Base-by-base conservation (phyloP, 2,329 filamentous ascomycete genomes). In the Rhexocercosporidium sp. region DNA sequence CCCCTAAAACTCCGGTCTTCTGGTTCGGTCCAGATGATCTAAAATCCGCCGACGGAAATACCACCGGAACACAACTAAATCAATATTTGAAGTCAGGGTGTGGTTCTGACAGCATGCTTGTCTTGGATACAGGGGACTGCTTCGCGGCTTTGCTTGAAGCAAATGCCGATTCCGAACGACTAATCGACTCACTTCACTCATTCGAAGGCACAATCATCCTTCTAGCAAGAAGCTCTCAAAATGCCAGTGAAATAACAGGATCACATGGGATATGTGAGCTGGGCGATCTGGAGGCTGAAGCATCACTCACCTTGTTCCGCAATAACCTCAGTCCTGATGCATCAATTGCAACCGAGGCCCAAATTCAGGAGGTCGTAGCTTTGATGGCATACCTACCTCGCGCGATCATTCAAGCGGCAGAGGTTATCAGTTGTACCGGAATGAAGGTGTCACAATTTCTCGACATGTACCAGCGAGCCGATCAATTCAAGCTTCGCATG, bases 371-470 rank as follows among this genome's bases (percentile, higher is more conserved):
- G 37, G 63, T 72, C 1, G 69, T 66, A 18, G 54, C 64, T 6
- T 59, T 69, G 22, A 62, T 75, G 59, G 57, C 69, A 11, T 69
- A 65, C 39, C 47, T 71, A 25, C 73, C 72, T 8, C 68, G 71
- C 29, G 73, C 71, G 3, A 69, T 75, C 29, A 70, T 70, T 37
- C 73, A 75, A 54, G 66, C 69, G 22, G 69, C 70, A 49, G 64
- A 66, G 6, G 59, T 74, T 12, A 67, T 74, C n/a, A 75, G 72
- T 14, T 63, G 66, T 27, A 70, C 68, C 22, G 67, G 70, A 4
- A 75, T 75, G 72, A 72, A 70, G 14, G 59, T 71, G 9, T 68
- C 72, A 22, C 73, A 75, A 44, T 73, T 73, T 25, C 65, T 73
- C 8, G 61, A 71, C 12, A 59, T 75, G 37, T 75, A 71, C 54